Evolutionary conservation across 1,284 basidiomycete species (phyloP).

Genomic region (Puccinia novopanici): DNA sequence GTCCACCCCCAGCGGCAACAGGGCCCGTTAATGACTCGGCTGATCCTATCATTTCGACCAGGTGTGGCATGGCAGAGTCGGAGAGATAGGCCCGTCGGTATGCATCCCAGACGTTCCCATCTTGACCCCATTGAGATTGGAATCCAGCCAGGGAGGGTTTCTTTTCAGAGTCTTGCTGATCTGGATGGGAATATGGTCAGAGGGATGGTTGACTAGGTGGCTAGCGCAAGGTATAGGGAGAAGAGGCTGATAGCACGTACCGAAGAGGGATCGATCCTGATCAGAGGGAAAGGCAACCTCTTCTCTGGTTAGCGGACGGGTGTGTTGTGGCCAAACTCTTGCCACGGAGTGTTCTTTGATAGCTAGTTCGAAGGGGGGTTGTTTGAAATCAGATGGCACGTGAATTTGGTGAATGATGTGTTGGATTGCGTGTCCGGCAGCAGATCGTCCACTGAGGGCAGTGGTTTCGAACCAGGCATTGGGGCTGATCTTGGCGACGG

Average conservation of each 20-base stretch:
- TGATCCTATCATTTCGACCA: constrained; percentile 71
- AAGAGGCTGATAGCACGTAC: neutral
- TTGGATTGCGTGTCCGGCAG: constrained; percentile 66
- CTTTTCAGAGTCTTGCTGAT: constrained; percentile 52
- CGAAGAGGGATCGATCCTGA: too few relatives aligned
- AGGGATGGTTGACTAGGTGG: constrained; percentile 16
- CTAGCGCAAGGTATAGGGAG: neutral
- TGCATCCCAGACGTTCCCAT: constrained; percentile 78
- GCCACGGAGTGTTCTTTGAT: constrained; percentile 89
- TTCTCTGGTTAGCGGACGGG: constrained; percentile 66
- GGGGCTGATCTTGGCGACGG: constrained; percentile 63
- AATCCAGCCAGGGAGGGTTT: too few relatives aligned
- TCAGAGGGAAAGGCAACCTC: constrained; percentile 36
- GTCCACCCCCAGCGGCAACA: constrained; percentile 52
- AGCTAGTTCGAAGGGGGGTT: constrained; percentile 72
- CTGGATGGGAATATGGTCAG: constrained; percentile 57
- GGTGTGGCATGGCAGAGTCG: constrained; percentile 72
- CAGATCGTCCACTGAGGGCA: constrained; percentile 60
- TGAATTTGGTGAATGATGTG: constrained; percentile 34
- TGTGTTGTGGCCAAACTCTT: constrained; percentile 68
- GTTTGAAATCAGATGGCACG: constrained; percentile 27
- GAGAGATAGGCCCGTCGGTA: constrained; percentile 88
- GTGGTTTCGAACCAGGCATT: constrained; percentile 52
- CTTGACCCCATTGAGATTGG: too few relatives aligned
- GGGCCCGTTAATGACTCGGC: constrained; percentile 53